Percentiles rank a stretch among this genome's conserved stretches.
Conservation (phyloP, 108 stramenopile genomes). For the Nitzschia sp. region DNA sequence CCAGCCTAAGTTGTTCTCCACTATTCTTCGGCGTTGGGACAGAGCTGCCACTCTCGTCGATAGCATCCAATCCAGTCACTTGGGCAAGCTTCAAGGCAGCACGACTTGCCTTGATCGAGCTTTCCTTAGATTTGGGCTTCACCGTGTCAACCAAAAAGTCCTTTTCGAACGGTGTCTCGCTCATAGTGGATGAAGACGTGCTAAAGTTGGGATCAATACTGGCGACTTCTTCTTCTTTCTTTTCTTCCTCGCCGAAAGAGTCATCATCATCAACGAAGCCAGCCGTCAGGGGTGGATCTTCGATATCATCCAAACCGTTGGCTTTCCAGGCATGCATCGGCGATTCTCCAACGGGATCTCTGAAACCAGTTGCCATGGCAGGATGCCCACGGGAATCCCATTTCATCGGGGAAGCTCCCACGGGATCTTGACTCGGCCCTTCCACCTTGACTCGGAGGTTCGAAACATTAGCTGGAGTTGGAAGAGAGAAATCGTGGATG, state of each 20-base stretch:
- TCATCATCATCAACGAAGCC: constrained; percentile 3
- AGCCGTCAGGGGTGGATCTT: neutral
- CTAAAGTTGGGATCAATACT: neutral
- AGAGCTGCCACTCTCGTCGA: constrained; percentile 4
- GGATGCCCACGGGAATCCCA: constrained; percentile 5
- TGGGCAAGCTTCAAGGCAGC: constrained; percentile 10
- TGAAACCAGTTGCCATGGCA: neutral
- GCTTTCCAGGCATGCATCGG: constrained; percentile 9
- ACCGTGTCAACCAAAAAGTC: neutral
- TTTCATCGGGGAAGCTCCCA: constrained; percentile 26
- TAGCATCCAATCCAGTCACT: neutral
- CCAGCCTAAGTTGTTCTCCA: neutral
- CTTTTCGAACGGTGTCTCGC: neutral
- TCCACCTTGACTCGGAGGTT: constrained; percentile 20
- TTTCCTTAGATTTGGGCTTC: neutral
- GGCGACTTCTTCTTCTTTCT: neutral
- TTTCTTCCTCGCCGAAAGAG: neutral
- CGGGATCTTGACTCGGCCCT: constrained; percentile 20
- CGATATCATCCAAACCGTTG: neutral
- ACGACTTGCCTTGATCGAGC: constrained; percentile 4
- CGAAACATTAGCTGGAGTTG: constrained; percentile 8
- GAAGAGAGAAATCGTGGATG: neutral
- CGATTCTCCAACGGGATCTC: constrained; percentile 30
- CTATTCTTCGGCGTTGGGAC: constrained; percentile 7
- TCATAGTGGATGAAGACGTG: neutral